Conservation (phyloP, 2,329 filamentous ascomycete genomes). For the Cylindrodendrum hubeiense region DNA sequence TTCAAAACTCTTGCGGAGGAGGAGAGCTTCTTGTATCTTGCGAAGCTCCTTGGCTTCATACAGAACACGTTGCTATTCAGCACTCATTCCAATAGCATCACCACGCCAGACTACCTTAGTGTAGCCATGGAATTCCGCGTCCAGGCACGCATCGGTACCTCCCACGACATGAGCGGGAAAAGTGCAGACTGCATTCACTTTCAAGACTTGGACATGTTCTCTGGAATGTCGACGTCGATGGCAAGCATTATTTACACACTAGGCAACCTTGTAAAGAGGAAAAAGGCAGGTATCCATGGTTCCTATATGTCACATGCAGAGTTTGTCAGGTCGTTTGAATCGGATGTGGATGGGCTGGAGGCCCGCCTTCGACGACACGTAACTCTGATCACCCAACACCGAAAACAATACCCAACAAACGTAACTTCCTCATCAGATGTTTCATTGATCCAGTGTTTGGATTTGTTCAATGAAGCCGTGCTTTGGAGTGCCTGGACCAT, state of each 20-base stretch:
- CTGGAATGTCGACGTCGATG: not conserved
- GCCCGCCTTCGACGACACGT: not conserved
- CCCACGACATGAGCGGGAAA: too few species aligned
- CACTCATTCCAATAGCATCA: too few species aligned
- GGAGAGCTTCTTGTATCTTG: too few species aligned
- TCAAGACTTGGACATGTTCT: constrained; percentile 1
- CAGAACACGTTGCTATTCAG: too few species aligned
- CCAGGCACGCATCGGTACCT: too few species aligned
- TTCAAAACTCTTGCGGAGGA: too few species aligned
- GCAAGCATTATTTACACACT: not conserved
- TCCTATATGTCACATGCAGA: not conserved
- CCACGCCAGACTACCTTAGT: too few species aligned
- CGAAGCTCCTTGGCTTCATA: too few species aligned
- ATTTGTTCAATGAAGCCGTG: not conserved
- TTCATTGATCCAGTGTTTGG: not conserved
- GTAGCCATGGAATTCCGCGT: too few species aligned
- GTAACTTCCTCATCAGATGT: not conserved
- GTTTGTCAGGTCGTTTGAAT: not conserved
- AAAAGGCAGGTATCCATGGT: not conserved
- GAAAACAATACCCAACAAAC: not conserved
- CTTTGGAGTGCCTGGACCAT: not conserved
- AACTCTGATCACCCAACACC: not conserved
- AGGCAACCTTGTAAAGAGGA: not conserved
- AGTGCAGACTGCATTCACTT: too few species aligned
- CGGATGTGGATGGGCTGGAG: not conserved